Percentiles rank a stretch among this genome's conserved stretches.
phyloP scores from a whole-genome alignment of 352 stramenopile genomes.

The Albugo laibachii region DNA sequence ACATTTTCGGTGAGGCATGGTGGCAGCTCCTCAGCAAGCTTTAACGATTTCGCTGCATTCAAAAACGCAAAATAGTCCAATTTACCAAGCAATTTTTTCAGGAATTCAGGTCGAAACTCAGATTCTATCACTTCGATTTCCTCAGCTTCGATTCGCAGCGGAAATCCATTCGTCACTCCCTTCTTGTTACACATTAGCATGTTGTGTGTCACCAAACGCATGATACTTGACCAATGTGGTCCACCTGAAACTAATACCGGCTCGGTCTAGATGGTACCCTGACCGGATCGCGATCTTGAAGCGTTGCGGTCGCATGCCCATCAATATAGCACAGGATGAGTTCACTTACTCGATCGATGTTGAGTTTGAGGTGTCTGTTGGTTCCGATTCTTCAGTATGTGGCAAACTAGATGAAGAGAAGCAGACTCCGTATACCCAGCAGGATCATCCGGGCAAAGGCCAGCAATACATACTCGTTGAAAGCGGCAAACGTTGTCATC shows the following conservation, averaged over 20 bases:
- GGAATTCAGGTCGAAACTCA: conserved; percentile 68
- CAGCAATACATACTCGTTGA: too few relatives aligned
- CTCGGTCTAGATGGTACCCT: too few relatives aligned
- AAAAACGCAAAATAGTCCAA: conserved; percentile 80
- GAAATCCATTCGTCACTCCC: conserved; percentile 82
- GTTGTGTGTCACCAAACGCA: conserved; percentile 90
- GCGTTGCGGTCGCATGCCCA: conserved; percentile 30
- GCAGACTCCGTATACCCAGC: too few relatives aligned
- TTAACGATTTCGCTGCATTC: conserved; percentile 45
- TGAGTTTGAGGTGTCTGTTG: not conserved
- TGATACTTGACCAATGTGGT: conserved; percentile 54
- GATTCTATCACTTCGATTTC: conserved; percentile 63
- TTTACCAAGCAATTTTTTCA: conserved; percentile 80
- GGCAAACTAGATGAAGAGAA: too few relatives aligned
- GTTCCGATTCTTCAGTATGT: not conserved
- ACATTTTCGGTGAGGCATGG: conserved; percentile 20
- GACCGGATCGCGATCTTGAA: conserved; percentile 6
- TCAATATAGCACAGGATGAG: conserved; percentile 24
- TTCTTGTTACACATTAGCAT: conserved; percentile 89
- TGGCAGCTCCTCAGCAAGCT: conserved; percentile 49
- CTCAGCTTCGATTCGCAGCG: conserved; percentile 70
- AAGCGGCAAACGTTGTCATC: too few relatives aligned
- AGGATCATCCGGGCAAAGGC: too few relatives aligned
- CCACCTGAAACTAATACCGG: conserved; percentile 17
- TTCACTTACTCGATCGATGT: conserved; percentile 11